A percentile compares a stretch with the other conserved stretches of the same genome.
phyloP scores from a whole-genome alignment of 768 basidiomycete species.

The Gloeopeniophorella convolvens region DNA sequence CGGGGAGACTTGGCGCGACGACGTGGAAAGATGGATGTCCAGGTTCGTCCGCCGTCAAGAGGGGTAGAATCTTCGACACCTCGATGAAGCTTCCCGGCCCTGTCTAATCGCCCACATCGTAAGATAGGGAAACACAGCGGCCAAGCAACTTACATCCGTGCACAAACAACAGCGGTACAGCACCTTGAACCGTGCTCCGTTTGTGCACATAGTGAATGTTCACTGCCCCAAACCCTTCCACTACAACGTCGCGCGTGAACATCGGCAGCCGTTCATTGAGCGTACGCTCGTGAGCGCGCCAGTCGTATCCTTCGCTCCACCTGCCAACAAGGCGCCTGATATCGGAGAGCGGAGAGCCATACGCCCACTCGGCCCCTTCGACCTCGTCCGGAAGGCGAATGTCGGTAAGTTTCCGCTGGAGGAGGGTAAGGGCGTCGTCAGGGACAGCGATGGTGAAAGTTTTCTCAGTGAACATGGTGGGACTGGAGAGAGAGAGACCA shows the following conservation, averaged over 20 bases:
- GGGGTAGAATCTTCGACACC: conserved; percentile 48
- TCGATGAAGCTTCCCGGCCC: conserved; percentile 62
- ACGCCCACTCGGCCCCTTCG: conserved; percentile 41
- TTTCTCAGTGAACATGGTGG: background rate
- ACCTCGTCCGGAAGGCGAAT: conserved; percentile 50
- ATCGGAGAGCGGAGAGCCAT: conserved; percentile 35
- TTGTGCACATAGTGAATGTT: conserved; percentile 32
- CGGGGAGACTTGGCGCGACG: conserved; percentile 51
- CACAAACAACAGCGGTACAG: conserved; percentile 26
- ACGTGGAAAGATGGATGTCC: conserved; percentile 56
- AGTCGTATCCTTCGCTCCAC: conserved; percentile 28
- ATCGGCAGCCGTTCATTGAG: conserved; percentile 29
- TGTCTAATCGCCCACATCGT: conserved; percentile 19
- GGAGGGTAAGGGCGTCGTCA: conserved; percentile 33
- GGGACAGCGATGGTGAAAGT: conserved; percentile 44
- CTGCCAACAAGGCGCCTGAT: conserved; percentile 23
- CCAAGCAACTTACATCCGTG: conserved; percentile 22
- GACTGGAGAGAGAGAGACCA: too few species aligned
- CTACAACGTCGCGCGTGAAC: conserved; percentile 29
- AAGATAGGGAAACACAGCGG: background rate
- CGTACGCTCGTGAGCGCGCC: conserved; percentile 25
- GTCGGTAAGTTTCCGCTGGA: conserved; percentile 42
- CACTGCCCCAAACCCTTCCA: conserved; percentile 27
- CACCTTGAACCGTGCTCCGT: conserved; percentile 20
- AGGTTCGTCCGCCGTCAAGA: conserved; percentile 36